Percentiles rank a stretch among this genome's conserved stretches.
Evolutionary conservation across 2,329 filamentous ascomycete species (phyloP).

Genomic region (Cercospora berteroae): DNA sequence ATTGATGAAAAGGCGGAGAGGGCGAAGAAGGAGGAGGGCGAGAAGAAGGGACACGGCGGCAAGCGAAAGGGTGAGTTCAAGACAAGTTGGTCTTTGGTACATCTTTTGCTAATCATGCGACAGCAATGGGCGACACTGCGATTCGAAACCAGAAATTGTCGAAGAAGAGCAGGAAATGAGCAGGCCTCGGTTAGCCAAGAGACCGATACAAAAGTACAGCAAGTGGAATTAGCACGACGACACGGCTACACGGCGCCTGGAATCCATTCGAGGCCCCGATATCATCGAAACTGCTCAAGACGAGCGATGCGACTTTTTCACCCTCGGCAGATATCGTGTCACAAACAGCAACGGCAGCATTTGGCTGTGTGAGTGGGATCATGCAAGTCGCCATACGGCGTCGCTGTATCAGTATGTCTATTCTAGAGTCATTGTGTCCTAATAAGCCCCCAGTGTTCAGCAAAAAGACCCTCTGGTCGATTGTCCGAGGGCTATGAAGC

Average conservation of each 20-base stretch:
- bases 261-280: not conserved
- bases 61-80: slow-evolving; percentile 20
- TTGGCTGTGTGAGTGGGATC: not conserved
- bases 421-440: not conserved
- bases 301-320: not conserved
- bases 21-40: slow-evolving; percentile 58
- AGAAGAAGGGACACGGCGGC: slow-evolving; percentile 24
- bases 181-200: not conserved
- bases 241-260: not conserved
- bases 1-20: slow-evolving; percentile 67
- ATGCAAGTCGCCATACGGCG: not conserved
- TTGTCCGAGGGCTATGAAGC: not conserved
- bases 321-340: not conserved
- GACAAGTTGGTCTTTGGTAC: too few relatives aligned
- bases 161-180: slow-evolving; percentile 26
- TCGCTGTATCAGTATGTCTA: not conserved
- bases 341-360: not conserved
- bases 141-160: slow-evolving; percentile 24
- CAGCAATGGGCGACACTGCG: slow-evolving; percentile 21
- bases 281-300: not conserved
- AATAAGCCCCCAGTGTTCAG: not conserved
- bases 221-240: not conserved
- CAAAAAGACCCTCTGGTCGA: not conserved
- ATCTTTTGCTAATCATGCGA: not conserved
- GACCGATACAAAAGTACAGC: not conserved